Evolutionary conservation across 768 basidiomycete species (phyloP).

Genomic region (Hericium alpestre): DNA sequence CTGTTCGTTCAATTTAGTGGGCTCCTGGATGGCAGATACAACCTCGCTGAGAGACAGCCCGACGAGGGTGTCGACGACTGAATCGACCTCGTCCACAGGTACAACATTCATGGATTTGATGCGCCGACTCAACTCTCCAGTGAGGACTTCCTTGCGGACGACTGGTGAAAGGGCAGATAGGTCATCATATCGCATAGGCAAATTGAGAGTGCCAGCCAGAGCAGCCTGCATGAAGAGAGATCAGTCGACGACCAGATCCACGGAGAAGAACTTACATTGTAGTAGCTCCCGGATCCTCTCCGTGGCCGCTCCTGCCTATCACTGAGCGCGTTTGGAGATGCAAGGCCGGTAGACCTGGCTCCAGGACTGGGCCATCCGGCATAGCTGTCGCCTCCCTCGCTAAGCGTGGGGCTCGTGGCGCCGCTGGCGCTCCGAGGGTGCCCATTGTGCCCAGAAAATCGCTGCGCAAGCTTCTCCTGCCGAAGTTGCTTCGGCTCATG

Average conservation of each 20-base stretch:
- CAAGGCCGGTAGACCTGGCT: constrained; percentile 37
- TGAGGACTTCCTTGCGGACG: constrained; percentile 76
- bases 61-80: constrained; percentile 65
- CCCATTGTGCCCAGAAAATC: constrained; percentile 66
- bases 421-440: constrained; percentile 76
- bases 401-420: constrained; percentile 74
- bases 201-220: constrained; percentile 63
- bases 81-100: constrained; percentile 43
- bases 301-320: constrained; percentile 59
- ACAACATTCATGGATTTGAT: constrained; percentile 50
- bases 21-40: constrained; percentile 65
- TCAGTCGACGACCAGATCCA: constrained; percentile 1
- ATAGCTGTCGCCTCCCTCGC: constrained; percentile 72
- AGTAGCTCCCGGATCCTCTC: constrained; percentile 79
- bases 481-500: constrained; percentile 90
- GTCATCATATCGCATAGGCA: constrained; percentile 84
- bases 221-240: constrained; percentile 46
- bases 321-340: constrained; percentile 41
- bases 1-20: constrained; percentile 54
- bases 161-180: constrained; percentile 75
- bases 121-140: constrained; percentile 71
- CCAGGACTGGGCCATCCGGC: constrained; percentile 69
- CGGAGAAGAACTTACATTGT: constrained; percentile 43
- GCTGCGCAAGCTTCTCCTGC: constrained; percentile 76
- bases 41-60: constrained; percentile 65